Percentiles rank a stretch among this genome's conserved stretches.
Evolutionary conservation across 2,329 filamentous ascomycete genomes (phyloP).

Genomic region (Phyllosticta citrichinensis): DNA sequence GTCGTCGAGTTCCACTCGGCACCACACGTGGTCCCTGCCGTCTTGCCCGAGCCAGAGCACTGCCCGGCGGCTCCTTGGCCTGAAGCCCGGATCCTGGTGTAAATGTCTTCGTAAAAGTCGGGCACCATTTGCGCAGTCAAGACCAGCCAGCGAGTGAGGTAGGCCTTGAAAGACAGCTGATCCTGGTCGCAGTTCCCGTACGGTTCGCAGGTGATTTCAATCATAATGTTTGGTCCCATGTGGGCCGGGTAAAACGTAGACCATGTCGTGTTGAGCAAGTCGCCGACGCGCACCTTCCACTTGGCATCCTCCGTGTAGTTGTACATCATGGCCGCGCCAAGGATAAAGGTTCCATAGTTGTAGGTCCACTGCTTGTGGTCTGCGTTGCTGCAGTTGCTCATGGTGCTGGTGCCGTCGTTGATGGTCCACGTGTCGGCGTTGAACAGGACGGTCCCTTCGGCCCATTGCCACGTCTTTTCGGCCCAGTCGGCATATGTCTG

Average conservation of each 20-base stretch:
- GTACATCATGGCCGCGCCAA: slow-evolving; percentile 54
- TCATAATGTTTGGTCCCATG: slow-evolving; percentile 48
- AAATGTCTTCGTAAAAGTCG: slow-evolving; percentile 44
- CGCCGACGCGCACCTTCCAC: slow-evolving; percentile 46
- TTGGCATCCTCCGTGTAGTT: slow-evolving; percentile 45
- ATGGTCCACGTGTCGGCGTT: slow-evolving; percentile 41
- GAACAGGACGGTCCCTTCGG: slow-evolving; percentile 44
- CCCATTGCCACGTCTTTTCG: slow-evolving; percentile 27
- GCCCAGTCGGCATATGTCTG: slow-evolving; percentile 57
- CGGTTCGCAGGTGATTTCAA: slow-evolving; percentile 58
- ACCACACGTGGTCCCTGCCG: slow-evolving; percentile 47
- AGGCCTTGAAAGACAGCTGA: slow-evolving; percentile 64
- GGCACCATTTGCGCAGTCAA: slow-evolving; percentile 54
- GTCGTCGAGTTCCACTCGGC: slow-evolving; percentile 48
- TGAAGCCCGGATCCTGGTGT: slow-evolving; percentile 48
- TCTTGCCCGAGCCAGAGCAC: slow-evolving; percentile 50
- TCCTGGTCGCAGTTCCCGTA: slow-evolving; percentile 55
- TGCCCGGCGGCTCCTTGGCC: slow-evolving; percentile 50
- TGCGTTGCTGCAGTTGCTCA: slow-evolving; percentile 39
- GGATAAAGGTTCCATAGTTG: slow-evolving; percentile 54
- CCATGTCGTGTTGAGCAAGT: slow-evolving; percentile 38
- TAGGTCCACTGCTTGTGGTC: slow-evolving; percentile 55
- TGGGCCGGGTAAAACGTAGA: slow-evolving; percentile 46
- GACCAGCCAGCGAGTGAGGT: slow-evolving; percentile 56
- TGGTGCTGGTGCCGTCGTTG: slow-evolving; percentile 37